phyloP scores from a whole-genome alignment of 2,329 filamentous ascomycete species.

The Pseudofabraea citricarpa region DNA sequence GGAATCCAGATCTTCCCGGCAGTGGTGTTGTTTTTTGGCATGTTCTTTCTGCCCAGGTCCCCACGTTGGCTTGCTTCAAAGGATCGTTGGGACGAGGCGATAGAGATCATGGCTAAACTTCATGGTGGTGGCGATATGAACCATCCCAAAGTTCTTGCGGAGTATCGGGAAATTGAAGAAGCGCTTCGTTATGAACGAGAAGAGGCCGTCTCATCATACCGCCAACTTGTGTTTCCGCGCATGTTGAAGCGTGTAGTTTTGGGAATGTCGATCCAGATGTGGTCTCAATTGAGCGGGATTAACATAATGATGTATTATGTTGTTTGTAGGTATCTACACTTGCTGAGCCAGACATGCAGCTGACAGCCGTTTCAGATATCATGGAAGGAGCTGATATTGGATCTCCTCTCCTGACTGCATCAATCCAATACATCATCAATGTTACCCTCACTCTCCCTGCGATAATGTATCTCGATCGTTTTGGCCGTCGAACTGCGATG shows the following conservation, averaged over 20 bases:
- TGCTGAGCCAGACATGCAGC: background rate
- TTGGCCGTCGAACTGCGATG: slow-evolving; percentile 66
- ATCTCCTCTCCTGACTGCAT: slow-evolving; percentile 58
- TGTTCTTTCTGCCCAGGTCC: slow-evolving; percentile 62
- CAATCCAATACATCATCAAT: slow-evolving; percentile 74
- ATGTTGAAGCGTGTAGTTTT: slow-evolving; percentile 70
- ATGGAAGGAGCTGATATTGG: slow-evolving; percentile 59
- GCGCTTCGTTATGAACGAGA: slow-evolving; percentile 69
- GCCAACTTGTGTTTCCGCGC: slow-evolving; percentile 64
- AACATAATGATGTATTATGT: slow-evolving; percentile 72
- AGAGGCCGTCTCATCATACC: slow-evolving; percentile 64
- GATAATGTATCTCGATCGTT: slow-evolving; percentile 68
- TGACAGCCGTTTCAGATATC: slow-evolving; percentile 42
- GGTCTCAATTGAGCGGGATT: slow-evolving; percentile 72
- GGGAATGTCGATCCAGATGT: slow-evolving; percentile 70
- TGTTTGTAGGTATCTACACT: slow-evolving; percentile 37
- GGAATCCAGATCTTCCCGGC: slow-evolving; percentile 37
- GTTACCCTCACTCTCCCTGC: slow-evolving; percentile 73
- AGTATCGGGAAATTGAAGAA: slow-evolving; percentile 65
- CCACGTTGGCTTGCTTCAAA: slow-evolving; percentile 42
- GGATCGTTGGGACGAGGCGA: slow-evolving; percentile 38
- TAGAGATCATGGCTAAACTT: slow-evolving; percentile 50
- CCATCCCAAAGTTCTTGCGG: slow-evolving; percentile 55
- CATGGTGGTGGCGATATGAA: slow-evolving; percentile 52
- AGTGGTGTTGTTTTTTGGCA: slow-evolving; percentile 62